Evolutionary conservation across 768 basidiomycete genomes (phyloP).

Genomic region (Floccularia luteovirens): DNA sequence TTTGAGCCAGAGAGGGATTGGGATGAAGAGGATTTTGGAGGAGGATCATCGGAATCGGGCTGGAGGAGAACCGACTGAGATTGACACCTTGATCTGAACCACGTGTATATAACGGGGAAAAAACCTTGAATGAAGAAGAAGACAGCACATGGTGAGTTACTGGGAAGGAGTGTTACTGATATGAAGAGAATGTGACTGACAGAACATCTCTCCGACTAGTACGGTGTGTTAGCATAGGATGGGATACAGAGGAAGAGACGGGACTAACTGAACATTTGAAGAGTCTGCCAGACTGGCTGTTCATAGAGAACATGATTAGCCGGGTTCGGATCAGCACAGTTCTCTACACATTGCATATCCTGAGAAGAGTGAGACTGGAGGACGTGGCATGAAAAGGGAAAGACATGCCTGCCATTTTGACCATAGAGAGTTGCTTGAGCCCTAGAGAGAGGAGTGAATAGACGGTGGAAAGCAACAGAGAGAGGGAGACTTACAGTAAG

Average conservation of each 20-base stretch:
- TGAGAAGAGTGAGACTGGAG: constrained; percentile 14
- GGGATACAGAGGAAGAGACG: constrained; percentile 11
- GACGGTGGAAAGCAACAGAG: neutral
- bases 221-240: constrained; percentile 19
- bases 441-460: constrained; percentile 29
- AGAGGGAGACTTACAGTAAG: constrained; percentile 48
- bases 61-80: constrained; percentile 40
- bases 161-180: neutral
- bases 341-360: constrained; percentile 99
- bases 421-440: constrained; percentile 77
- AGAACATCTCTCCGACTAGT: constrained; percentile 90
- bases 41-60: constrained; percentile 35
- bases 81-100: constrained; percentile 41
- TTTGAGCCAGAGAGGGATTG: constrained; percentile 58
- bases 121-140: constrained; percentile 50
- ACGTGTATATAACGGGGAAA: constrained; percentile 73
- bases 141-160: constrained; percentile 15
- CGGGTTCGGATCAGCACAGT: constrained; percentile 67
- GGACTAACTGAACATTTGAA: constrained; percentile 81
- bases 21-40: constrained; percentile 28
- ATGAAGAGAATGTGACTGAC: constrained; percentile 36
- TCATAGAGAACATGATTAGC: constrained; percentile 69
- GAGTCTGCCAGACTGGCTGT: constrained; percentile 90
- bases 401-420: constrained; percentile 75
- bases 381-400: constrained; percentile 2